phyloP scores from a whole-genome alignment of 2,329 filamentous ascomycete genomes.

The Beauveria rudraprayagi region DNA sequence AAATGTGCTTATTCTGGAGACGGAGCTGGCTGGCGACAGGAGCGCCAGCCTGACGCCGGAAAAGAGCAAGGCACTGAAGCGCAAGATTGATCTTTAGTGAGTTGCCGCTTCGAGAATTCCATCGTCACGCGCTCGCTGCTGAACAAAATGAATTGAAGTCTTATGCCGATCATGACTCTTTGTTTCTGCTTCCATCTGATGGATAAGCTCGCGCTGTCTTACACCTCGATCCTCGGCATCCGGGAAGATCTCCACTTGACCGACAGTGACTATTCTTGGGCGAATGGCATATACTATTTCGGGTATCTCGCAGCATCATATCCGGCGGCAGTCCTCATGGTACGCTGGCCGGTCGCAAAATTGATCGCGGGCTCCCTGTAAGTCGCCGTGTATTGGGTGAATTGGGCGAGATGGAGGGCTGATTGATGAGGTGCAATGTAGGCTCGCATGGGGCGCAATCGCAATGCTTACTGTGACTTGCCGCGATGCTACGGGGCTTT shows the following conservation, averaged over 20 bases:
- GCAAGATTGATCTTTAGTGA: neutral
- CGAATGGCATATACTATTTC: neutral
- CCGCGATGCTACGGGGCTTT: constrained; percentile 16
- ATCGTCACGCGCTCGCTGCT: neutral
- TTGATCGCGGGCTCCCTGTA: neutral
- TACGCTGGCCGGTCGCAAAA: neutral
- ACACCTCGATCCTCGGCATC: neutral
- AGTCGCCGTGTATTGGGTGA: neutral
- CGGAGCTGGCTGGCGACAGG: neutral
- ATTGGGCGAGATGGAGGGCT: no score
- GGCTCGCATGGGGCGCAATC: neutral
- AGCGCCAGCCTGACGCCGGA: neutral
- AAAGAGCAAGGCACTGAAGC: neutral
- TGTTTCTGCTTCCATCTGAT: neutral
- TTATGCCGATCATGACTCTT: neutral
- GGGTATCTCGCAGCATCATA: neutral
- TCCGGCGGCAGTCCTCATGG: neutral
- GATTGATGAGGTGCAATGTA: neutral
- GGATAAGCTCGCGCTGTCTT: neutral
- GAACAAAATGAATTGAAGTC: neutral
- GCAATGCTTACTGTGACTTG: constrained; percentile 1
- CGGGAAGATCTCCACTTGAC: neutral
- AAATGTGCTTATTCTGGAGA: neutral
- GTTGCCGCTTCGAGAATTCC: neutral
- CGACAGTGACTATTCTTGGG: neutral